phyloP scores from a whole-genome alignment of 2,329 filamentous ascomycete species.

The Diaporthe nobilis region DNA sequence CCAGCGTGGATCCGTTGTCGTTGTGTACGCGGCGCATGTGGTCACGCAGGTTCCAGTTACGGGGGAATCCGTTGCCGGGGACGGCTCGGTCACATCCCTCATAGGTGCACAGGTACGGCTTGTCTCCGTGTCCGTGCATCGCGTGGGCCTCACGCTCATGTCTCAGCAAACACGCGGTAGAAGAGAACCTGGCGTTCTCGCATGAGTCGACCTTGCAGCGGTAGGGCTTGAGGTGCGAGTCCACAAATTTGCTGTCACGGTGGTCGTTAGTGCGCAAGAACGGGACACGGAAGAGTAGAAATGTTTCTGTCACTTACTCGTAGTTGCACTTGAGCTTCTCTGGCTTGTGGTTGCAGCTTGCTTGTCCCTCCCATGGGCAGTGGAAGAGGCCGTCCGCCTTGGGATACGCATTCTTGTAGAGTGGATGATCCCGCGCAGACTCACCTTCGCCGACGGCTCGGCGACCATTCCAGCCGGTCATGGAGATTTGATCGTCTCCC shows the following conservation, averaged over 20 bases:
- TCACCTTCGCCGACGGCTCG: conserved; percentile 68
- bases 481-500: conserved; percentile 55
- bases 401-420: conserved; percentile 78
- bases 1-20: conserved; percentile 61
- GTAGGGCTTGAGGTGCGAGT: conserved; percentile 97
- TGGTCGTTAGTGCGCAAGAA: conserved; percentile 41
- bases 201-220: conserved; percentile 90
- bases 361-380: conserved; percentile 85
- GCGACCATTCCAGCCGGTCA: conserved; percentile 60
- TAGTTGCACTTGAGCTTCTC: conserved; percentile 99
- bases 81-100: conserved; percentile 88
- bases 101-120: conserved; percentile 91
- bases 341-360: conserved; percentile 86
- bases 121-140: conserved; percentile 94
- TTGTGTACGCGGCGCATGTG: conserved; percentile 97
- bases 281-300: not conserved
- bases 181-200: conserved; percentile 91
- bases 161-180: conserved; percentile 92
- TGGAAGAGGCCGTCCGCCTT: conserved; percentile 87
- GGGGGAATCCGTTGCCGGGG: conserved; percentile 89
- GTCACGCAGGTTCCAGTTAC: conserved; percentile 95
- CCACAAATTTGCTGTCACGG: conserved; percentile 86
- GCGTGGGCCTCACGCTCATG: conserved; percentile 97
- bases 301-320: conserved; percentile 77
- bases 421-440: conserved; percentile 74